A percentile compares a stretch with the other conserved stretches of the same genome.
These are phyloP conservation scores for Nakazawaea ernobii DNA, from an alignment of 805 yeast genomes.

Conservation along the genomic window DNA sequence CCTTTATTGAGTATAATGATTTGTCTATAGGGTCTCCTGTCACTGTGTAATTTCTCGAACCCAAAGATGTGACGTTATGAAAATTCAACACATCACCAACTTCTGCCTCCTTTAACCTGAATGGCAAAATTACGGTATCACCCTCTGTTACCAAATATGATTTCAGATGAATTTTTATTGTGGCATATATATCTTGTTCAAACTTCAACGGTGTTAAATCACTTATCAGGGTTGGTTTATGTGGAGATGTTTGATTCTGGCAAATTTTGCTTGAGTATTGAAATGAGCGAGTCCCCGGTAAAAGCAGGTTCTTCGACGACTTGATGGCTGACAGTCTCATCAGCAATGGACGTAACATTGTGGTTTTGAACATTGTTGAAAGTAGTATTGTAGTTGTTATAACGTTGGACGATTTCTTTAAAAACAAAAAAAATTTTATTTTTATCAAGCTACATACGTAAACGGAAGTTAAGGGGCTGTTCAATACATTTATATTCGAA, in stretches of 20 bases:
- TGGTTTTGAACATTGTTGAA: background rate
- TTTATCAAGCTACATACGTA: background rate
- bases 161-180: conserved; percentile 73
- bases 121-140: conserved; percentile 77
- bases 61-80: conserved; percentile 73
- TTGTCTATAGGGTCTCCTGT: conserved; percentile 51
- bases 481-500: too few relatives aligned
- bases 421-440: background rate
- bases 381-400: background rate
- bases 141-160: conserved; percentile 90
- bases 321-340: background rate
- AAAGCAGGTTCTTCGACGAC: background rate
- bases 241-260: conserved; percentile 8
- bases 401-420: background rate
- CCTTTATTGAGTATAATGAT: conserved; percentile 54
- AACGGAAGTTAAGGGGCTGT: background rate
- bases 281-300: background rate
- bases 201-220: conserved; percentile 61
- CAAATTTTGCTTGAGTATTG: conserved; percentile 1
- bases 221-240: conserved; percentile 14
- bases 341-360: background rate
- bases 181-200: conserved; percentile 70
- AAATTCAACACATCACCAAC: conserved; percentile 80
- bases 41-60: conserved; percentile 76
- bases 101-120: conserved; percentile 63